Evolutionary conservation across 169 alveolate species (phyloP), one percentile per base, ranked within the genome.

Genomic region (Cytauxzoon felis): DNA sequence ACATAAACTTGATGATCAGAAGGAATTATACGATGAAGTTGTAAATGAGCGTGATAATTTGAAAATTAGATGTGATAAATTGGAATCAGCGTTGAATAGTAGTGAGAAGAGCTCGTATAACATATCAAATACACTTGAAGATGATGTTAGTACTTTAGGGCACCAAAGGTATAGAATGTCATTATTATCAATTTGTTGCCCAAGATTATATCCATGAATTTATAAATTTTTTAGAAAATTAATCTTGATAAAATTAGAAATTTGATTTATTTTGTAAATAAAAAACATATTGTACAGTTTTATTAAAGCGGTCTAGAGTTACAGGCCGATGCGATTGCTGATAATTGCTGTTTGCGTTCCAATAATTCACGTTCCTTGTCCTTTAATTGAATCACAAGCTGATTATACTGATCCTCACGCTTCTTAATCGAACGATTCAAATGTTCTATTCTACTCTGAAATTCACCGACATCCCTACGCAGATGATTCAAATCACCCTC

Each of bases 131-230:
- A 47, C 3, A 24, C 75, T 62, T n/a, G 58, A 48, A 6, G 30
- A 23, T 26, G 56, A 24, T 3, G 8, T 29, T 1, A 36, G 5
- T 13, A 16, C 67, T 24, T 36, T 27, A 21, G 57, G 26, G 1
- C 4, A 43, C 11, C 26, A 56, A 30, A n/a, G 47, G 8, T 33
- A 5, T n/a, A 16, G 60, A 24, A 38, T 27, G 50, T 24, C 50
- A 58, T 18, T 58, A 7, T 50, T 59, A 33, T 29, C 79, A 40
- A 8, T 43, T 11, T 66, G 57, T 61, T 76, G 80, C 54, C 80
- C 80, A 11, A 16, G 75, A 21, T 23, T 62, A 21, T 48, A 19
- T 53, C 8, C n/a, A n/a, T n/a, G n/a, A n/a, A n/a, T n/a, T n/a
- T n/a, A n/a, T n/a, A n/a, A n/a, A n/a, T n/a, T n/a, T n/a, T n/a